Evolutionary conservation across 176 grass and related monocot species (phyloP).

Genomic region (Tillandsia leiboldiana): DNA sequence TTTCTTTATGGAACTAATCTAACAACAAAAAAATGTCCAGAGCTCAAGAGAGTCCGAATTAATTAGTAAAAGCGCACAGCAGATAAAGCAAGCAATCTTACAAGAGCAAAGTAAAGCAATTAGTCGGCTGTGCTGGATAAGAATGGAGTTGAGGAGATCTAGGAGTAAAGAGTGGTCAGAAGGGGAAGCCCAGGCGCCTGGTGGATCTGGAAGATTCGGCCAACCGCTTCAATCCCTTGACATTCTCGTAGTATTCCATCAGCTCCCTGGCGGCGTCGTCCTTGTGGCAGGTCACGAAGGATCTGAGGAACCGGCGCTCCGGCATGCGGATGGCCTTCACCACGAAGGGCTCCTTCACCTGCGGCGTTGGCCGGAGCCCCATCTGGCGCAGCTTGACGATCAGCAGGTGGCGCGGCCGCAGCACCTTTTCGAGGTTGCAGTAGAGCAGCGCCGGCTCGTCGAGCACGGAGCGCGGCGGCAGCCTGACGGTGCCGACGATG

Average conservation of each 20-base stretch:
- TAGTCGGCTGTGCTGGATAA: too few species aligned
- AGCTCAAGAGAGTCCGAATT: too few species aligned
- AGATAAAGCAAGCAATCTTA: too few species aligned
- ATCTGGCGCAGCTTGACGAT: constrained; percentile 1
- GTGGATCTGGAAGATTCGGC: constrained; percentile 6
- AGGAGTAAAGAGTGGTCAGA: neutral
- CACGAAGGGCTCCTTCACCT: neutral
- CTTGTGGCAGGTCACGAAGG: neutral
- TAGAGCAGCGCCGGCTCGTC: neutral
- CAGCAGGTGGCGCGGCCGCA: neutral
- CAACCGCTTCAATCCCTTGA: neutral
- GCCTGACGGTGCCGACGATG: constrained; percentile 6
- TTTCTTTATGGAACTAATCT: too few species aligned
- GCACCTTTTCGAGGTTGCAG: constrained; percentile 19
- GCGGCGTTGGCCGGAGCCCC: neutral
- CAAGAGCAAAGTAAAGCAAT: too few species aligned
- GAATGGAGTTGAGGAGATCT: too few species aligned
- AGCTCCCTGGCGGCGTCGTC: neutral
- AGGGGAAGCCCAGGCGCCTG: constrained; percentile 8
- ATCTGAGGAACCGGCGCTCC: constrained; percentile 1
- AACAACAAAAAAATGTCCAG: too few species aligned
- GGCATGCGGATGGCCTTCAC: constrained; percentile 3
- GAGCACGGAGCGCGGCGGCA: neutral
- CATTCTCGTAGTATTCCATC: constrained; percentile 6
- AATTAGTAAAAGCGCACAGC: too few species aligned